Percentiles rank a stretch among this genome's conserved stretches.
Evolutionary conservation across 208 protist species (phyloP).

Genomic region (Hexamita inflata): DNA sequence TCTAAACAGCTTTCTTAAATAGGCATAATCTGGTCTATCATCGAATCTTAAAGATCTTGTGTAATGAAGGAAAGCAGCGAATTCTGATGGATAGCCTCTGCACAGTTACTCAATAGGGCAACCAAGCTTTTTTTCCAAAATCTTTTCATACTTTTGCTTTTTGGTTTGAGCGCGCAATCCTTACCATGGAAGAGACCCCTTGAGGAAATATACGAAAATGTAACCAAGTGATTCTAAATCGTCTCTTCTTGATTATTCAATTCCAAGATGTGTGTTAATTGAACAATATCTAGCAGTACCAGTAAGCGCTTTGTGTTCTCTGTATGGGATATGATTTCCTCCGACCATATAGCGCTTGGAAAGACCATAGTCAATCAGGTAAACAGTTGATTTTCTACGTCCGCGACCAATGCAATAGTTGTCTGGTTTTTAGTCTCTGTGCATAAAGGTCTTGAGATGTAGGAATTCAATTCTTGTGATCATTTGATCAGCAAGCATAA

Average conservation of each 20-base stretch:
- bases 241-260: conserved; percentile 77
- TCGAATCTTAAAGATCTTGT: conserved; percentile 81
- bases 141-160: conserved; percentile 94
- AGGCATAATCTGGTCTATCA: conserved; percentile 93
- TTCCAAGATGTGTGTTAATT: conserved; percentile 96
- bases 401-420: conserved; percentile 93
- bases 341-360: conserved; percentile 93
- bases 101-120: conserved; percentile 81
- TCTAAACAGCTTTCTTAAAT: conserved; percentile 83
- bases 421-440: conserved; percentile 85
- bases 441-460: conserved; percentile 85
- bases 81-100: conserved; percentile 64
- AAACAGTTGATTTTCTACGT: conserved; percentile 60
- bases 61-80: conserved; percentile 89
- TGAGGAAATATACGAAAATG: conserved; percentile 96
- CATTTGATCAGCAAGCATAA: conserved; percentile 92
- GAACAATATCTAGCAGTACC: conserved; percentile 95
- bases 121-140: conserved; percentile 81
- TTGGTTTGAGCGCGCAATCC: conserved; percentile 74
- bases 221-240: conserved; percentile 93
- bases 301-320: conserved; percentile 92
- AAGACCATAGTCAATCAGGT: conserved; percentile 94
- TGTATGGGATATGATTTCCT: conserved; percentile 94
- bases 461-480: conserved; percentile 80
- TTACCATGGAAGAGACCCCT: conserved; percentile 91